Conservation (phyloP, 768 basidiomycete genomes). For the Suillus weaverae region DNA sequence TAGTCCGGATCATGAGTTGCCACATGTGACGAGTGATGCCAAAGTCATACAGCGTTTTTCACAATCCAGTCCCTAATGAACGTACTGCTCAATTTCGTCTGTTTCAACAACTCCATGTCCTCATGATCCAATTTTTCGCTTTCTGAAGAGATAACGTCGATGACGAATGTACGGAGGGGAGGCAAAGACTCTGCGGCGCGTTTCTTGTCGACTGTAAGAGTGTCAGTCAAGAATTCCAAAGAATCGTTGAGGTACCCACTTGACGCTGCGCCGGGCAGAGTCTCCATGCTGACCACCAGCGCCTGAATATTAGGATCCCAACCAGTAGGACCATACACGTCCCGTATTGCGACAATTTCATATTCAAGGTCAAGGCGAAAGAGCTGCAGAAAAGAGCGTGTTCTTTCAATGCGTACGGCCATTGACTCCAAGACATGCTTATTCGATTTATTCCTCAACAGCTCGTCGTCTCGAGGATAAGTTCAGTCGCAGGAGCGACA, state of each 20-base stretch:
- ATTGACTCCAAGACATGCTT: constrained; percentile 67
- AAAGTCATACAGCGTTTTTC: constrained; percentile 17
- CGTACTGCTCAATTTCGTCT: constrained; percentile 93
- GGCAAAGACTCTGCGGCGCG: constrained; percentile 58
- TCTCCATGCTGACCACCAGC: constrained; percentile 90
- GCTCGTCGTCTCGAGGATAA: constrained; percentile 54
- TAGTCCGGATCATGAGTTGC: not conserved
- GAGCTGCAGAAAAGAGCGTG: constrained; percentile 67
- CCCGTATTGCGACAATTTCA: constrained; percentile 72
- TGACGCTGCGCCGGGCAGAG: constrained; percentile 67
- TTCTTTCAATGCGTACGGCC: constrained; percentile 49
- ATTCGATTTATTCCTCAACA: constrained; percentile 73
- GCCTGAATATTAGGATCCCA: constrained; percentile 89
- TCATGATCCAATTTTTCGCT: constrained; percentile 57
- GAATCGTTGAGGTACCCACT: constrained; percentile 48
- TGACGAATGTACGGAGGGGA: constrained; percentile 66
- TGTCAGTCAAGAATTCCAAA: not conserved
- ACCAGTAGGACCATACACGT: constrained; percentile 91
- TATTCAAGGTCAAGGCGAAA: constrained; percentile 67
- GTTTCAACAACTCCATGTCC: constrained; percentile 68
- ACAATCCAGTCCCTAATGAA: constrained; percentile 89
- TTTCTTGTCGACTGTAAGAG: constrained; percentile 57
- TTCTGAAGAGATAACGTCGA: constrained; percentile 85
- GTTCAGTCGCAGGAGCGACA: constrained; percentile 12
- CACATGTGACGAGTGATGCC: not conserved